Percentiles rank a stretch among this genome's conserved stretches.
phyloP scores from a whole-genome alignment of 176 grass and related monocot genomes.

The Otatea glauca region DNA sequence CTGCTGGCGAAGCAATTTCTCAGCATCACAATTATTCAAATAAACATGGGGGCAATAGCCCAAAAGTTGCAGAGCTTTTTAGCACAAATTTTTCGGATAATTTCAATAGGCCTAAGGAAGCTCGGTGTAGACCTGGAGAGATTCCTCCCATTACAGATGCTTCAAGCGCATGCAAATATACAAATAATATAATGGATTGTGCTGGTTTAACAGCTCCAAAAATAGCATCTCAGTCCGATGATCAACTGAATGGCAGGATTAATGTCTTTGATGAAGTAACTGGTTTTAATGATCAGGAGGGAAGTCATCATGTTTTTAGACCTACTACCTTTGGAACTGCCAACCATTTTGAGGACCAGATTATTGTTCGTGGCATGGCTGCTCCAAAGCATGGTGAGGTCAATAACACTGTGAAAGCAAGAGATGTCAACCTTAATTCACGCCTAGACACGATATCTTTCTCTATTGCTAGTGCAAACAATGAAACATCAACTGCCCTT shows the following conservation, averaged over 20 bases:
- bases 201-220: conserved; percentile 24
- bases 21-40: conserved; percentile 43
- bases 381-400: conserved; percentile 37
- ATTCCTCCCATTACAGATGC: conserved; percentile 20
- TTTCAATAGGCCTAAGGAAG: conserved; percentile 40
- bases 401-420: conserved; percentile 50
- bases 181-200: conserved; percentile 37
- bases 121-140: conserved; percentile 39
- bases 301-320: conserved; percentile 40
- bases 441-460: conserved; percentile 48
- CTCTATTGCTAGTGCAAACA: conserved; percentile 55
- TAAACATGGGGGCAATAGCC: conserved; percentile 38
- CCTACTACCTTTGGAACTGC: conserved; percentile 39
- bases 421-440: conserved; percentile 57
- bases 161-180: conserved; percentile 32
- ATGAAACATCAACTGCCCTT: conserved; percentile 42
- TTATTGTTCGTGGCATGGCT: conserved; percentile 47
- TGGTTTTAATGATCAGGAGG: conserved; percentile 39
- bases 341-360: conserved; percentile 39
- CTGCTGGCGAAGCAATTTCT: conserved; percentile 15
- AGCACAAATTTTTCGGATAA: conserved; percentile 38
- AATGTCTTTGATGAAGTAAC: conserved; percentile 34
- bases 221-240: conserved; percentile 37
- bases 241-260: conserved; percentile 39
- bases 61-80: conserved; percentile 43